phyloP scores from a whole-genome alignment of 306 rosid genomes.

The Pyrus bretschneideri region DNA sequence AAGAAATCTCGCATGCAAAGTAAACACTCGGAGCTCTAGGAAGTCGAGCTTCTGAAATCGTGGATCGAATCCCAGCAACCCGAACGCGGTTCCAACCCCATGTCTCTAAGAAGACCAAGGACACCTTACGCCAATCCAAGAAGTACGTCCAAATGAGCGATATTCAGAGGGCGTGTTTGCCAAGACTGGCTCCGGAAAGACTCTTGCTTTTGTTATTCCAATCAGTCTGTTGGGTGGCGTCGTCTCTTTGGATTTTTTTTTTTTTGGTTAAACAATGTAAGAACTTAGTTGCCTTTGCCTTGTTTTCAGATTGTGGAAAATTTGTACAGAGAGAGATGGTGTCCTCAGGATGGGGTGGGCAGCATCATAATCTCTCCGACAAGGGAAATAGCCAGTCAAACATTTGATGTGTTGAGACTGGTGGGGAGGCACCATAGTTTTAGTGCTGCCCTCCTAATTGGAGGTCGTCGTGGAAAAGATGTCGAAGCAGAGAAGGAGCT shows the following conservation, averaged over 20 bases:
- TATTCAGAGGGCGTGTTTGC: conserved; percentile 77
- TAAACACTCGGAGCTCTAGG: conserved; percentile 33
- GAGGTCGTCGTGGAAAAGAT: conserved; percentile 59
- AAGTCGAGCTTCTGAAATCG: conserved; percentile 41
- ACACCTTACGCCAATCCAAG: conserved; percentile 37
- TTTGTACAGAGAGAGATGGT: conserved; percentile 73
- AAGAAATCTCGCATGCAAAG: conserved; percentile 35
- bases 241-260: too few species aligned
- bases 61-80: conserved; percentile 61
- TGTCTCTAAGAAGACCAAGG: conserved; percentile 53
- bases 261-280: too few species aligned
- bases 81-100: conserved; percentile 60
- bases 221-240: conserved; percentile 17
- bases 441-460: conserved; percentile 95
- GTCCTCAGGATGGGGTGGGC: conserved; percentile 80
- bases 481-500: conserved; percentile 63
- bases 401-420: conserved; percentile 60
- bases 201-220: conserved; percentile 79
- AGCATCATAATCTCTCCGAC: conserved; percentile 83
- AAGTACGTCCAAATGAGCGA: conserved; percentile 59
- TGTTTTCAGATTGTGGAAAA: conserved; percentile 65
- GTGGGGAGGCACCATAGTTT: conserved; percentile 69
- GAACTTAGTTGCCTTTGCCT: too few species aligned
- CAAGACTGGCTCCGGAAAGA: conserved; percentile 98
- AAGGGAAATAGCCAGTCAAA: conserved; percentile 76